Evolutionary conservation across 192 early-diverging fungal genomes (phyloP), one percentile per base, ranked within the genome.

Genomic region (Coemansia sp.): DNA sequence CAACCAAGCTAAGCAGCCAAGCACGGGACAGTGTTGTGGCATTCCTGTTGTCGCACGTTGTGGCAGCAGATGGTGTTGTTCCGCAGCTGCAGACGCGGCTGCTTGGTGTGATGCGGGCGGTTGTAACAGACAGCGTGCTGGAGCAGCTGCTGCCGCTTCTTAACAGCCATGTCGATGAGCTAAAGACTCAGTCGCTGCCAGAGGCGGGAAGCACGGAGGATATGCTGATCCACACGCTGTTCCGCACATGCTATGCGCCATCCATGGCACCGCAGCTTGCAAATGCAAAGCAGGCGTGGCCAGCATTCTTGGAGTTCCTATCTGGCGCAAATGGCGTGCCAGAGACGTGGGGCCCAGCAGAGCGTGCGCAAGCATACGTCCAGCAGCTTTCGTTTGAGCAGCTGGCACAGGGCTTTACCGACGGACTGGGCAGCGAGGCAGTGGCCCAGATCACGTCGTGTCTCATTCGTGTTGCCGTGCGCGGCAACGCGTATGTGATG

Each of bases 21-120:
- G 66, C 66, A n/a, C 84, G 84, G 39, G 66, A 59, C 0, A 65
- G 70, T 22, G 61, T 84, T 20, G 49, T 80, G 14, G 64, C 82
- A 5, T 86, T 84, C 64, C 56, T 88, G 22, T 68, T 89, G 12
- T 83, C 83, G 13, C 86, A 88, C 43, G 70, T 86, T 9, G 70
- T 75, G 22, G 82, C 81, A 0, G 63, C 83, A 14, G 78, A 76
- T 12, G 60, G 59, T 10, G 50, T 68, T 18, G 66, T 65, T 45
- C 64, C 71, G n/a, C 64, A 68, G n/a, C 73, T 88, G 53, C 73
- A 77, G 43, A 41, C 45, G 8, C 55, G 64, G 3, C 43, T 80
- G 39, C 61, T 80, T 18, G 47, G 12, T 1, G 68, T 56, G 11
- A 49, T 80, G 57, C 50, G 54, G 22, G 51, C 47, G 18, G 58